A percentile compares a stretch with the other conserved stretches of the same genome.
These are phyloP conservation scores for Schizothecium vesticola DNA, from an alignment of 495 filamentous ascomycete genomes.

Conservation along the genomic window DNA sequence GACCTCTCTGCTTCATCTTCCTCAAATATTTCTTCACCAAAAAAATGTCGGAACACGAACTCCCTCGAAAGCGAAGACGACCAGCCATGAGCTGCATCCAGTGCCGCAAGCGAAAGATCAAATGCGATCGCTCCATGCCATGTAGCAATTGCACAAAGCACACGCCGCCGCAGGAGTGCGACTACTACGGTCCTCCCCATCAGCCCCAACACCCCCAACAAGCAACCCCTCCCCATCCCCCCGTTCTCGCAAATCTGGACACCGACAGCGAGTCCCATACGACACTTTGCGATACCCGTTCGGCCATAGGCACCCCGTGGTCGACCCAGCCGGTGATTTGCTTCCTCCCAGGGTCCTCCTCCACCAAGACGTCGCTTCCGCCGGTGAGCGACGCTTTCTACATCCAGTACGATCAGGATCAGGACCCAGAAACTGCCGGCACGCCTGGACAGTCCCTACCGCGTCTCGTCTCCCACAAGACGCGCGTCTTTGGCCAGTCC, in stretches of 20 bases:
- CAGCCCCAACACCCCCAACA: not conserved
- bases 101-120: slow-evolving; percentile 33
- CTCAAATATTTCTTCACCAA: not conserved
- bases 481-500: slow-evolving; percentile 50
- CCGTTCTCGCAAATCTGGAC: not conserved
- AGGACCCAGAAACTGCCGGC: not conserved
- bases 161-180: slow-evolving; percentile 28
- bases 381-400: not conserved
- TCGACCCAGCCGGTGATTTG: not conserved
- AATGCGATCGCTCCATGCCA: slow-evolving; percentile 32
- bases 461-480: slow-evolving; percentile 46
- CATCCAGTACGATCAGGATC: not conserved
- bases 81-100: slow-evolving; percentile 22
- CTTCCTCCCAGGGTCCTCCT: not conserved
- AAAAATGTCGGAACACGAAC: not conserved
- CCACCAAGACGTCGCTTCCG: not conserved
- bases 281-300: not conserved
- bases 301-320: not conserved
- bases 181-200: slow-evolving; percentile 12
- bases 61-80: not conserved
- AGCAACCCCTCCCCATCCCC: not conserved
- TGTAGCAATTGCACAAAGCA: slow-evolving; percentile 47
- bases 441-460: not conserved
- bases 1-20: not conserved
- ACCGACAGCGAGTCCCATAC: not conserved